Percentiles rank a stretch among this genome's conserved stretches.
Conservation (phyloP, 768 basidiomycete genomes). For the Pleurotus salmoneostramineus region DNA sequence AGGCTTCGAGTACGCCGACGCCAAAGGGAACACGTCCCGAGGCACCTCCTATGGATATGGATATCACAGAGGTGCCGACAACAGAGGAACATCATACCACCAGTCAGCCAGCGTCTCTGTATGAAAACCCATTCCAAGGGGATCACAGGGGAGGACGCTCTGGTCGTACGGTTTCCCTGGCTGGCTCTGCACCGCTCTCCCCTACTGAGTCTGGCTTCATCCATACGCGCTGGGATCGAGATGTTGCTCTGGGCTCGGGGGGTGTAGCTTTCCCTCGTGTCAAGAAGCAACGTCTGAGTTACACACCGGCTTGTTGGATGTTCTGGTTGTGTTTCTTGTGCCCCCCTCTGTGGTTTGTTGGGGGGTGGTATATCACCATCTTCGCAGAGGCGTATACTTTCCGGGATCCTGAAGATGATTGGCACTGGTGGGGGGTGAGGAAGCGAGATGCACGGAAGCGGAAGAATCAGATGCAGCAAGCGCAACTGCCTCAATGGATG, state of each 20-base stretch:
- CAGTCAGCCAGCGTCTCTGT: neutral
- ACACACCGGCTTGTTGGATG: slow-evolving; percentile 51
- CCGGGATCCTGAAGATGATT: slow-evolving; percentile 18
- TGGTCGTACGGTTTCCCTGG: neutral
- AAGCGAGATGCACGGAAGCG: slow-evolving; percentile 12
- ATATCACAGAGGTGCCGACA: slow-evolving; percentile 5
- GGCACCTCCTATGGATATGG: slow-evolving; percentile 3
- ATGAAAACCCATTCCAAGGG: slow-evolving; percentile 3
- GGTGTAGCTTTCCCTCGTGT: slow-evolving; percentile 21
- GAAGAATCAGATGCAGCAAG: slow-evolving; percentile 10
- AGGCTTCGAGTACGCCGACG: neutral
- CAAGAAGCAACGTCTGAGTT: slow-evolving; percentile 25
- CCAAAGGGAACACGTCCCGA: neutral
- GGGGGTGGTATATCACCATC: slow-evolving; percentile 65
- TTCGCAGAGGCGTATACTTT: slow-evolving; percentile 37
- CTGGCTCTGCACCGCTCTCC: slow-evolving; percentile 18
- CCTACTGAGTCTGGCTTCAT: slow-evolving; percentile 47
- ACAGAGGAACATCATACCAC: neutral
- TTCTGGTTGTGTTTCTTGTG: slow-evolving; percentile 75
- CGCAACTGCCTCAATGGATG: slow-evolving; percentile 34
- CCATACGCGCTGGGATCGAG: slow-evolving; percentile 45
- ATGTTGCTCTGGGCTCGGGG: slow-evolving; percentile 31
- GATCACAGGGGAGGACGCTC: neutral
- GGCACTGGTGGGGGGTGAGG: slow-evolving; percentile 12
- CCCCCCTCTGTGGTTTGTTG: slow-evolving; percentile 74